Evolutionary conservation across 768 basidiomycete species (phyloP).

Genomic region (Tulasnella calospora): DNA sequence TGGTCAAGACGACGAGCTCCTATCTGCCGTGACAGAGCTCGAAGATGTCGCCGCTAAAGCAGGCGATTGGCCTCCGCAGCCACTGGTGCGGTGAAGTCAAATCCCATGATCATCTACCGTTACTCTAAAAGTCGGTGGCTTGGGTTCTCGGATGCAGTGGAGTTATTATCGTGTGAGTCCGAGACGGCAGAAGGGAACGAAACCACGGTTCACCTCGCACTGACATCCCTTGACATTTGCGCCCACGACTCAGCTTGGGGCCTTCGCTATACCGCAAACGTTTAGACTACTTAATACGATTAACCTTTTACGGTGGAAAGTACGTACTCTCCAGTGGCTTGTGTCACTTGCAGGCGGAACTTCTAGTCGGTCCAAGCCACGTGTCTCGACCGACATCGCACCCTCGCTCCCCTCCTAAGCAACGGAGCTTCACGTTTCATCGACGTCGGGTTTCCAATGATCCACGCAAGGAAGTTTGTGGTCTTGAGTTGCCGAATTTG

Average conservation of each 20-base stretch:
- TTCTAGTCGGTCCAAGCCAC: background rate
- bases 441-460: background rate
- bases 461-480: background rate
- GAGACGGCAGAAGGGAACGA: background rate
- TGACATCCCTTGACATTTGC: background rate
- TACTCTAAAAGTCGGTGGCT: slow-evolving; percentile 5
- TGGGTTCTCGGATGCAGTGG: background rate
- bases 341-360: background rate
- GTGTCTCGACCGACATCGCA: background rate
- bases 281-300: background rate
- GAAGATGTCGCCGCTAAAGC: slow-evolving; percentile 8
- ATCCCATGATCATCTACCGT: background rate
- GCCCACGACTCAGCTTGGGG: background rate
- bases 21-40: background rate
- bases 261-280: background rate
- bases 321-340: background rate
- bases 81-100: background rate
- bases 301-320: slow-evolving; percentile 8
- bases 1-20: slow-evolving; percentile 21
- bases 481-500: background rate
- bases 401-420: background rate
- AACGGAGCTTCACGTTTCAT: background rate
- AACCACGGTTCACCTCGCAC: background rate
- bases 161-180: slow-evolving; percentile 3
- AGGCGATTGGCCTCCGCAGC: slow-evolving; percentile 10